Conservation (phyloP, 352 stramenopile genomes). For the Stramenopiles sp. region DNA sequence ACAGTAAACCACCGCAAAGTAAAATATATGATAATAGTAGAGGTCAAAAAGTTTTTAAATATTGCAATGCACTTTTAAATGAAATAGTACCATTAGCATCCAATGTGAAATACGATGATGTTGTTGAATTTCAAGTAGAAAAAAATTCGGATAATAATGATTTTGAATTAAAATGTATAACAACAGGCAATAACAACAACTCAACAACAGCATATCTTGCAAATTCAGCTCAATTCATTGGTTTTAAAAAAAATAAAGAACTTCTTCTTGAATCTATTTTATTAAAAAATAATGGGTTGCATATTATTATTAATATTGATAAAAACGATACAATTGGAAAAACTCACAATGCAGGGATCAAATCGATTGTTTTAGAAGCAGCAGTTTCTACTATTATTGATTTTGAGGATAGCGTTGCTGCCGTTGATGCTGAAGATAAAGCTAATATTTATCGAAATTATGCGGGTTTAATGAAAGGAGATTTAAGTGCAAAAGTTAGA, state of each 20-base stretch:
- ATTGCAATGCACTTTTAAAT: constrained; percentile 18
- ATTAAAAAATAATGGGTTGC: constrained; percentile 9
- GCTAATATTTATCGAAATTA: constrained; percentile 21
- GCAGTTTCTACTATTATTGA: constrained; percentile 22
- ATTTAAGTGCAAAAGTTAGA: constrained; percentile 10
- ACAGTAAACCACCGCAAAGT: constrained; percentile 13
- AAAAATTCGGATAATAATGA: not conserved
- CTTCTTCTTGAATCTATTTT: constrained; percentile 14
- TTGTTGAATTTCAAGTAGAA: not conserved
- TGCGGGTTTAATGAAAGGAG: constrained; percentile 20
- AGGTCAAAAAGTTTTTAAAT: constrained; percentile 21
- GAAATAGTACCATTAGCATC: constrained; percentile 15
- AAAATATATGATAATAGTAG: constrained; percentile 20
- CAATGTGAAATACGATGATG: constrained; percentile 12
- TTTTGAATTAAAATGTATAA: constrained; percentile 6
- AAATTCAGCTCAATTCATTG: constrained; percentile 18
- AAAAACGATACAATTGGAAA: constrained; percentile 11
- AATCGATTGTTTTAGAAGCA: constrained; percentile 20
- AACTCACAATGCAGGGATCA: constrained; percentile 13
- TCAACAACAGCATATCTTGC: constrained; percentile 10
- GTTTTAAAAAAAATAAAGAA: constrained; percentile 12
- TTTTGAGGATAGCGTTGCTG: constrained; percentile 24
- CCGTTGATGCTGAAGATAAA: constrained; percentile 25
- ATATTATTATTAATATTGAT: constrained; percentile 23
- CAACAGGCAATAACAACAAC: constrained; percentile 13